These are phyloP conservation scores for Parathielavia hyrcaniae DNA, from an alignment of 495 filamentous ascomycete species.

Conservation along the genomic window DNA sequence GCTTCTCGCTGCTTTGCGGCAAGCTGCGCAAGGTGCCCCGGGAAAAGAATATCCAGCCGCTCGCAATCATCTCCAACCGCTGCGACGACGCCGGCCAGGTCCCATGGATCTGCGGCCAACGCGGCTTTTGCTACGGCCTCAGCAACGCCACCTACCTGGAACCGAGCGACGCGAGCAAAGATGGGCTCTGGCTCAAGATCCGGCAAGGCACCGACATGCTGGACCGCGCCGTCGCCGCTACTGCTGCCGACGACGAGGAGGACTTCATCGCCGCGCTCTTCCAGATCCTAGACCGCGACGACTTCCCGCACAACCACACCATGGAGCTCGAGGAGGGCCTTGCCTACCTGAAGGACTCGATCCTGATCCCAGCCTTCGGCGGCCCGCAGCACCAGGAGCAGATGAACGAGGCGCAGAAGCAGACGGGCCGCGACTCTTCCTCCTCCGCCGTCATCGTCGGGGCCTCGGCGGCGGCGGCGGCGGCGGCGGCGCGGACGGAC, in stretches of 20 bases:
- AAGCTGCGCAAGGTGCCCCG: conserved; percentile 46
- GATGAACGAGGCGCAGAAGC: conserved; percentile 45
- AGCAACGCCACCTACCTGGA: conserved; percentile 79
- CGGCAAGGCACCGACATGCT: conserved; percentile 47
- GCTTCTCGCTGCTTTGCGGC: conserved; percentile 89
- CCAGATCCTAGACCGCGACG: conserved; percentile 62
- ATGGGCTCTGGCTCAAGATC: conserved; percentile 72
- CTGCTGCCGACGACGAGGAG: conserved; percentile 32
- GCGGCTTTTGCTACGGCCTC: conserved; percentile 65
- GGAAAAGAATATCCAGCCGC: conserved; percentile 48
- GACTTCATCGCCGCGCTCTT: conserved; percentile 66
- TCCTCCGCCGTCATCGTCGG: conserved; percentile 15
- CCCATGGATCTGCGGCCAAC: conserved; percentile 60
- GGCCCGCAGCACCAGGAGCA: conserved; percentile 40
- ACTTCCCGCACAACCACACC: conserved; percentile 56
- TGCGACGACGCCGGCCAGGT: conserved; percentile 56
- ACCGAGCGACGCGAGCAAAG: conserved; percentile 28
- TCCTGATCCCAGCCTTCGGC: conserved; percentile 77
- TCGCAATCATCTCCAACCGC: conserved; percentile 90
- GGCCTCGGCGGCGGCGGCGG: conserved; percentile 27
- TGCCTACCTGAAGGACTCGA: conserved; percentile 62
- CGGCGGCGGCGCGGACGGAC: conserved; percentile 29
- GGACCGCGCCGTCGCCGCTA: conserved; percentile 22
- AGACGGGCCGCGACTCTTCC: conserved; percentile 11
- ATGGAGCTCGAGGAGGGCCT: conserved; percentile 65